These are phyloP conservation scores for Spergularia azorica DNA, from an alignment of 179 eudicot species.

Conservation along the genomic window DNA sequence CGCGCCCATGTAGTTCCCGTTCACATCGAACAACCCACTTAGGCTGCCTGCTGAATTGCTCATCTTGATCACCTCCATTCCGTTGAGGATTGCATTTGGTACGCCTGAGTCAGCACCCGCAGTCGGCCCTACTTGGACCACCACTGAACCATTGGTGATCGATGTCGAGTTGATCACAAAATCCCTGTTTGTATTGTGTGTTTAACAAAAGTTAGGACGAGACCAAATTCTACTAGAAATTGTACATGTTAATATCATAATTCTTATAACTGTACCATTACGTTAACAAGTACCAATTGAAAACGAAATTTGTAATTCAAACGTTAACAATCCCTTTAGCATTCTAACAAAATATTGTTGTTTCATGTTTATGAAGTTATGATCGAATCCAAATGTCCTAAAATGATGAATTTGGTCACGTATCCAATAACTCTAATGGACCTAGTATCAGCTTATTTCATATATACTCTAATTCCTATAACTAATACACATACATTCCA, in stretches of 20 bases:
- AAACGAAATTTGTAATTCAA: too few relatives aligned
- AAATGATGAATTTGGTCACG: too few relatives aligned
- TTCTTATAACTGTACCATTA: neutral
- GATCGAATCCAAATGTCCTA: too few relatives aligned
- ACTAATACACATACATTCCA: too few relatives aligned
- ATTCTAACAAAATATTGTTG: too few relatives aligned
- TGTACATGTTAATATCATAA: neutral
- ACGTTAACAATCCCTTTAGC: too few relatives aligned
- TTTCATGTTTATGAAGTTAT: too few relatives aligned
- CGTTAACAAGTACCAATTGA: too few relatives aligned
- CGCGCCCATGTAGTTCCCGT: slow-evolving; percentile 37
- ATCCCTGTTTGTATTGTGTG: slow-evolving; percentile 36
- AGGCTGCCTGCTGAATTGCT: slow-evolving; percentile 78
- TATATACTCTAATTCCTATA: too few relatives aligned
- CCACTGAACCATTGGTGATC: slow-evolving; percentile 48
- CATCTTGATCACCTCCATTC: slow-evolving; percentile 86
- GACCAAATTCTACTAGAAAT: too few relatives aligned
- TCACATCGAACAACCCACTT: slow-evolving; percentile 70
- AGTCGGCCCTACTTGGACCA: slow-evolving; percentile 75
- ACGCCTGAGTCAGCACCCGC: slow-evolving; percentile 28
- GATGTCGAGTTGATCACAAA: slow-evolving; percentile 66
- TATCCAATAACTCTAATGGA: too few relatives aligned
- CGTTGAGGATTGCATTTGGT: slow-evolving; percentile 85
- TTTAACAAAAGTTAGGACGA: neutral
- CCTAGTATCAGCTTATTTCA: too few relatives aligned